Conservation (phyloP, 495 filamentous ascomycete species). For the Haplographium delicatum region DNA sequence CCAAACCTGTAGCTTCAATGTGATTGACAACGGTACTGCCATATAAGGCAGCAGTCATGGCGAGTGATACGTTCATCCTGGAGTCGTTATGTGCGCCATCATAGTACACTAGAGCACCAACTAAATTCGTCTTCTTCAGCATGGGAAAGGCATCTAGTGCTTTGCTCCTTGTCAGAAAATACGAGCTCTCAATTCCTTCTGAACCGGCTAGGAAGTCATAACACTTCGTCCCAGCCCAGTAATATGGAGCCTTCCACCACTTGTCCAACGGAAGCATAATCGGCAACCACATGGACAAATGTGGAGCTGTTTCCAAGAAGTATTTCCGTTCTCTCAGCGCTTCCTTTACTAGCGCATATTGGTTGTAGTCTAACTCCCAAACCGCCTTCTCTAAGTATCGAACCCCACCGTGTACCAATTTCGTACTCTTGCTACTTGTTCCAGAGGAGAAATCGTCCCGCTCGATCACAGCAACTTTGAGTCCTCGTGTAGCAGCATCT, state of each 20-base stretch:
- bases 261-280: slow-evolving; percentile 96
- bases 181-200: slow-evolving; percentile 95
- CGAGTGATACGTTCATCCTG: slow-evolving; percentile 94
- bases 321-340: slow-evolving; percentile 94
- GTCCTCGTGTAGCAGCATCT: slow-evolving; percentile 85
- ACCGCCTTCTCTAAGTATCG: slow-evolving; percentile 96
- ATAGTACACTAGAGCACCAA: slow-evolving; percentile 95
- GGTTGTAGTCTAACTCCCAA: slow-evolving; percentile 92
- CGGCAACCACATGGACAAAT: slow-evolving; percentile 89
- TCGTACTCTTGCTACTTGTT: slow-evolving; percentile 95
- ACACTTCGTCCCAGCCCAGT: slow-evolving; percentile 91
- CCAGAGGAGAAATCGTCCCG: slow-evolving; percentile 91
- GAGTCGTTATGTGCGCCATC: slow-evolving; percentile 98
- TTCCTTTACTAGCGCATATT: slow-evolving; percentile 90
- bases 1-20: slow-evolving; percentile 77
- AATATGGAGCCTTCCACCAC: slow-evolving; percentile 98
- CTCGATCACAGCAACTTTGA: slow-evolving; percentile 93
- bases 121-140: slow-evolving; percentile 78
- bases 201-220: slow-evolving; percentile 94
- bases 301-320: slow-evolving; percentile 92
- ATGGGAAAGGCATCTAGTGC: slow-evolving; percentile 97
- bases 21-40: slow-evolving; percentile 92
- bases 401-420: slow-evolving; percentile 94
- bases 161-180: slow-evolving; percentile 92
- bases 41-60: slow-evolving; percentile 92